Percentiles rank a stretch among this genome's conserved stretches.
Evolutionary conservation across 1,284 basidiomycete species (phyloP).

Genomic region (Dichomitus squalens): DNA sequence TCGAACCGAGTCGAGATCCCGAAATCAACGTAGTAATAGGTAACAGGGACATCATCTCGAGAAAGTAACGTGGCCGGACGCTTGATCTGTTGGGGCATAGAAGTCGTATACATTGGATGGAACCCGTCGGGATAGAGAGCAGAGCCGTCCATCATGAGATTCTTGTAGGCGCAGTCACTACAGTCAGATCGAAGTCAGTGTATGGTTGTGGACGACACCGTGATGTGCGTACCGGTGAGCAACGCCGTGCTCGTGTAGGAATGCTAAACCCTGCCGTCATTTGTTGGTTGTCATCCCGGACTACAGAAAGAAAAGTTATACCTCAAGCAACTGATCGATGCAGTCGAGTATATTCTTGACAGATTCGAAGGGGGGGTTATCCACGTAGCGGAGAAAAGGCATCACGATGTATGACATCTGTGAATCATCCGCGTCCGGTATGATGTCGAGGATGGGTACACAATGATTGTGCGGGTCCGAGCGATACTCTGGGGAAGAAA

Average conservation of each 20-base stretch:
- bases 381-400: conserved; percentile 30
- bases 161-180: conserved; percentile 26
- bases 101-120: conserved; percentile 21
- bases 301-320: conserved; percentile 1
- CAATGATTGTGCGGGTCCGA: conserved; percentile 33
- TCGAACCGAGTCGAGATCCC: conserved; percentile 24
- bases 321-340: conserved; percentile 31
- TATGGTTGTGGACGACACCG: background rate
- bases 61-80: conserved; percentile 1
- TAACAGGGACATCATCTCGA: conserved; percentile 10
- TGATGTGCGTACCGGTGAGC: conserved; percentile 26
- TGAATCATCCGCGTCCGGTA: conserved; percentile 22
- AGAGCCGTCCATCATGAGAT: conserved; percentile 33
- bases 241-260: conserved; percentile 28
- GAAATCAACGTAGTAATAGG: conserved; percentile 33
- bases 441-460: conserved; percentile 35
- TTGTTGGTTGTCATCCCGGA: too few species aligned
- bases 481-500: conserved; percentile 13
- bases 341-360: conserved; percentile 33
- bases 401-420: conserved; percentile 30
- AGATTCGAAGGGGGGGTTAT: conserved; percentile 25
- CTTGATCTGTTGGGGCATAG: conserved; percentile 16
- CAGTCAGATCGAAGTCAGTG: background rate
- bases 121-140: conserved; percentile 28
- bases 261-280: conserved; percentile 24